A percentile compares a stretch with the other conserved stretches of the same genome.
Conservation (phyloP, 2,329 filamentous ascomycete species). For the Pleoardoris graminearum region DNA sequence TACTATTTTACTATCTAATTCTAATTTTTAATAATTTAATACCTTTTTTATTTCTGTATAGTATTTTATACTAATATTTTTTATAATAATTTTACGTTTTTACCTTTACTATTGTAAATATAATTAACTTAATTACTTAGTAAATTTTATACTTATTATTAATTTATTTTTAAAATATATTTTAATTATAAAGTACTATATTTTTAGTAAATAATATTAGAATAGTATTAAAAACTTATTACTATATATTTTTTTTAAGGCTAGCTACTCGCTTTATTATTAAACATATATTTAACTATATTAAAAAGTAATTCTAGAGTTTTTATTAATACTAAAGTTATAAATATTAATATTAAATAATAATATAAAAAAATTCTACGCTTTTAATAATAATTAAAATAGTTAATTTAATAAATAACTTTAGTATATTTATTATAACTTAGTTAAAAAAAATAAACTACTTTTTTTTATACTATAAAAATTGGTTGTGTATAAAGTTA, state of each 20-base stretch:
- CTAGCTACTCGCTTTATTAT: constrained; percentile 13
- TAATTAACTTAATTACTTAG: constrained; percentile 23
- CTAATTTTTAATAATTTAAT: constrained; percentile 1
- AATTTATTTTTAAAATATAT: constrained; percentile 17
- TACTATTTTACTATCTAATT: too few relatives aligned
- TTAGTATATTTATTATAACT: neutral
- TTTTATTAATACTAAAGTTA: constrained; percentile 19
- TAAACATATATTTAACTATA: constrained; percentile 18
- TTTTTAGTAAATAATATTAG: constrained; percentile 20
- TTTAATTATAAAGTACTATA: constrained; percentile 27
- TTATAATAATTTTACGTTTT: constrained; percentile 29
- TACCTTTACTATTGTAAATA: constrained; percentile 26
- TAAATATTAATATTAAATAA: constrained; percentile 12
- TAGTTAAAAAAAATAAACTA: neutral
- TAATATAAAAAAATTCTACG: neutral
- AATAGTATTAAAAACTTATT: constrained; percentile 17
- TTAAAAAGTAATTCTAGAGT: constrained; percentile 15
- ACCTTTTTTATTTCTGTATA: neutral
- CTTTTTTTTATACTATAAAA: neutral
- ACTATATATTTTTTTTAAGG: constrained; percentile 5
- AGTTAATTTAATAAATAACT: neutral
- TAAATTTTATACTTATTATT: constrained; percentile 28
- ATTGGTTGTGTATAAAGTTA: neutral
- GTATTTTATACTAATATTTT: constrained; percentile 20
- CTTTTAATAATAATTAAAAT: neutral